Conservation (phyloP, 805 yeast species). For the Cyberlindnera mississippiensis region DNA sequence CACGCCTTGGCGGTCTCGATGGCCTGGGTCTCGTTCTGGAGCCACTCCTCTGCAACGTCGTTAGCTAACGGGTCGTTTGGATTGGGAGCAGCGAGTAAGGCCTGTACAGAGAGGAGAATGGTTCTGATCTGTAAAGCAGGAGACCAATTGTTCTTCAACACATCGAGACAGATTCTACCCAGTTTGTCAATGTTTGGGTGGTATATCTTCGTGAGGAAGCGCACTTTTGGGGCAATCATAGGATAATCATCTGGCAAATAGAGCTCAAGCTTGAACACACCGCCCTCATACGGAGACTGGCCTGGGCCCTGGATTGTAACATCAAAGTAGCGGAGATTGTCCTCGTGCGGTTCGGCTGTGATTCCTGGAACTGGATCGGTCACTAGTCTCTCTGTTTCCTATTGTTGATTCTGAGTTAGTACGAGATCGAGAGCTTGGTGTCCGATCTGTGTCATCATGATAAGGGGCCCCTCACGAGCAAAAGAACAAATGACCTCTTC, state of each 20-base stretch:
- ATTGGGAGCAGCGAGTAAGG: slow-evolving; percentile 90
- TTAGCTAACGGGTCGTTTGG: slow-evolving; percentile 98
- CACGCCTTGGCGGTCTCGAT: slow-evolving; percentile 65
- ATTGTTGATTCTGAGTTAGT: slow-evolving; percentile 1
- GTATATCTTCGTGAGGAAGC: slow-evolving; percentile 89
- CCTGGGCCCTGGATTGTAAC: slow-evolving; percentile 91
- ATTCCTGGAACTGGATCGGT: slow-evolving; percentile 98
- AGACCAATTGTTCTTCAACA: slow-evolving; percentile 92
- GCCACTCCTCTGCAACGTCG: slow-evolving; percentile 97
- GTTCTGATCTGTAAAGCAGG: slow-evolving; percentile 97
- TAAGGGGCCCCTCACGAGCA: too few species aligned
- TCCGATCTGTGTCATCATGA: too few species aligned
- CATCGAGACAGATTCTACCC: slow-evolving; percentile 95
- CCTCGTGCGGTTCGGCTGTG: slow-evolving; percentile 89
- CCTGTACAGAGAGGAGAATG: slow-evolving; percentile 85
- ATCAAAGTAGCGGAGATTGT: slow-evolving; percentile 86
- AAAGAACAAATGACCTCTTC: too few species aligned
- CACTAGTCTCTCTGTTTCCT: slow-evolving; percentile 89
- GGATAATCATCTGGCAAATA: slow-evolving; percentile 97
- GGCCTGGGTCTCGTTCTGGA: slow-evolving; percentile 76
- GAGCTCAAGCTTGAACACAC: slow-evolving; percentile 74
- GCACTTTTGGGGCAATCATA: slow-evolving; percentile 94
- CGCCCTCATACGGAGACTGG: slow-evolving; percentile 89
- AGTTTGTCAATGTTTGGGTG: slow-evolving; percentile 95
- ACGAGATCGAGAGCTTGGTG: too few species aligned